A percentile compares a stretch with the other conserved stretches of the same genome.
These are phyloP conservation scores for Barnettozyma californica DNA, from an alignment of 805 yeast species.

Conservation along the genomic window DNA sequence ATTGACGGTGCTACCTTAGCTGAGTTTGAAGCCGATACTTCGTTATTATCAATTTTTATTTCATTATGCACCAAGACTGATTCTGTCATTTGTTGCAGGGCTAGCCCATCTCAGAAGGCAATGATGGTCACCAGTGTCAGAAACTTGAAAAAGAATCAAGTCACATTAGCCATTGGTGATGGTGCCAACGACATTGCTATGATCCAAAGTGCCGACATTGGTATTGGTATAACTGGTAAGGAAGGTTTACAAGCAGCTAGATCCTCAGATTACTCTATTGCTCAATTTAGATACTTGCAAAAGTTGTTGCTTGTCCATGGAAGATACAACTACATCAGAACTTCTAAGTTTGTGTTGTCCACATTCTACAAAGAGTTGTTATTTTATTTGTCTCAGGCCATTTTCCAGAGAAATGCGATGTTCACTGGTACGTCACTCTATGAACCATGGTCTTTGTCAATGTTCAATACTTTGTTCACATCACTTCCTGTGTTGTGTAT, in stretches of 20 bases:
- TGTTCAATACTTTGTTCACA: constrained; percentile 95
- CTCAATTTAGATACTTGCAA: constrained; percentile 80
- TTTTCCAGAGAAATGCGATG: constrained; percentile 79
- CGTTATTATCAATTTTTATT: constrained; percentile 67
- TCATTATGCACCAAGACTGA: constrained; percentile 85
- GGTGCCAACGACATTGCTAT: constrained; percentile 99
- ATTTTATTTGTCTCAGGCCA: constrained; percentile 83
- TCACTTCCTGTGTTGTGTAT: constrained; percentile 85
- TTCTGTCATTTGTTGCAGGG: constrained; percentile 92
- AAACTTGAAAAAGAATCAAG: constrained; percentile 56
- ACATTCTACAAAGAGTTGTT: constrained; percentile 93
- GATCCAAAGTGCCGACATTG: constrained; percentile 98
- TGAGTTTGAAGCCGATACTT: constrained; percentile 65
- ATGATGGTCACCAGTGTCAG: constrained; percentile 81
- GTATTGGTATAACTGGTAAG: constrained; percentile 94
- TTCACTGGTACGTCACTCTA: constrained; percentile 91
- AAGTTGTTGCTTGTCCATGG: constrained; percentile 92
- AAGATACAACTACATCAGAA: constrained; percentile 87
- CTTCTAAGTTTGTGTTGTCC: constrained; percentile 84
- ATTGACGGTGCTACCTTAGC: constrained; percentile 88
- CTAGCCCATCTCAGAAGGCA: constrained; percentile 96
- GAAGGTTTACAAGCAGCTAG: constrained; percentile 98
- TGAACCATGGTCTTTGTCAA: constrained; percentile 94
- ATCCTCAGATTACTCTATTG: constrained; percentile 90
- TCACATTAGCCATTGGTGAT: constrained; percentile 95